These are phyloP conservation scores for Tephrocybe sp. DNA, from an alignment of 768 basidiomycete genomes.

Conservation along the genomic window DNA sequence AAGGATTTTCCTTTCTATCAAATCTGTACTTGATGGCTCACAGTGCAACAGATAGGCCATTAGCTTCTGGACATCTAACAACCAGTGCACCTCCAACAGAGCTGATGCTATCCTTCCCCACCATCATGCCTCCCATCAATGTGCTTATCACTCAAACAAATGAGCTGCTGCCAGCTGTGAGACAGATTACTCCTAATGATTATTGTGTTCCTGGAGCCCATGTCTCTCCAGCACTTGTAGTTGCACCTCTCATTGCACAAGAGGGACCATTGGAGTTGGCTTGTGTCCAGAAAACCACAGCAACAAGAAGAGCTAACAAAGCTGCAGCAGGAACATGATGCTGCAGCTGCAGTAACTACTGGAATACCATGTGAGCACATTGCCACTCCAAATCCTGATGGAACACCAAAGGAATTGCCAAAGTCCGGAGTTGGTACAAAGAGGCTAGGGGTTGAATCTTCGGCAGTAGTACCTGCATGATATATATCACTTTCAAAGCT, in stretches of 20 bases:
- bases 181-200: neutral
- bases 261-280: too few relatives aligned
- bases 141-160: neutral
- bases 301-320: too few relatives aligned
- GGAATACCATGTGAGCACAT: too few relatives aligned
- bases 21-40: neutral
- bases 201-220: neutral
- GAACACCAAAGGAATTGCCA: too few relatives aligned
- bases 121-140: neutral
- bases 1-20: neutral
- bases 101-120: neutral
- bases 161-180: neutral
- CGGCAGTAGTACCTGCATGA: too few relatives aligned
- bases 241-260: neutral
- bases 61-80: neutral
- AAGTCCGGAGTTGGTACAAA: too few relatives aligned
- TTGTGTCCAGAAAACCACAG: too few relatives aligned
- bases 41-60: neutral
- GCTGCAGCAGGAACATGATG: too few relatives aligned
- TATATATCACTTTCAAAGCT: too few relatives aligned
- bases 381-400: too few relatives aligned
- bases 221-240: neutral
- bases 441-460: too few relatives aligned
- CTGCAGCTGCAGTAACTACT: too few relatives aligned
- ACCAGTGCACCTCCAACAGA: neutral